These are phyloP conservation scores for Apiotrichum porosum DNA, from an alignment of 1,284 basidiomycete genomes.

Conservation along the genomic window DNA sequence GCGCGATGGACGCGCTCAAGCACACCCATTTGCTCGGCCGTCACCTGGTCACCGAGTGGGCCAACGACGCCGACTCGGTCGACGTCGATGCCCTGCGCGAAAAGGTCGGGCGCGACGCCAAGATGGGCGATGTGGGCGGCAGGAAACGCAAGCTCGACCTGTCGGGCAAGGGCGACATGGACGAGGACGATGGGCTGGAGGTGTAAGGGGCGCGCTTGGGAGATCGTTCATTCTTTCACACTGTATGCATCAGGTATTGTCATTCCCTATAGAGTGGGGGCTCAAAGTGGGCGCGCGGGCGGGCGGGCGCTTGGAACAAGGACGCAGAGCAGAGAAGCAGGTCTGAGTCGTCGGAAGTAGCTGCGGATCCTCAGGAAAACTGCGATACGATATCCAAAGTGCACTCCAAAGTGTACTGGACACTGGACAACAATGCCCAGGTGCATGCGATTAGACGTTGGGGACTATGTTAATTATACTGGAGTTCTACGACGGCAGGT, in stretches of 20 bases:
- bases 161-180: slow-evolving; percentile 15
- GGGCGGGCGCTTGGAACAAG: too few species aligned
- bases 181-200: slow-evolving; percentile 35
- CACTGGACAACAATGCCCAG: too few species aligned
- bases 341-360: too few species aligned
- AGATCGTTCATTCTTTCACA: neutral
- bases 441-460: too few species aligned
- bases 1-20: slow-evolving; percentile 72
- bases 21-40: slow-evolving; percentile 95
- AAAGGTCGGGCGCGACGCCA: slow-evolving; percentile 56
- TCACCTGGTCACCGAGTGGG: slow-evolving; percentile 92
- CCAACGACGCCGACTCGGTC: slow-evolving; percentile 60
- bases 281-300: too few species aligned
- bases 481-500: too few species aligned
- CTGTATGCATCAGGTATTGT: slow-evolving; percentile 5
- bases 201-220: slow-evolving; percentile 6
- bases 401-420: too few species aligned
- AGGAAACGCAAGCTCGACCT: slow-evolving; percentile 44
- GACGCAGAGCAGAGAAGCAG: too few species aligned
- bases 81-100: slow-evolving; percentile 67
- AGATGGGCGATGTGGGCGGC: slow-evolving; percentile 28
- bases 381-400: too few species aligned
- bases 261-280: neutral
- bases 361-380: too few species aligned
- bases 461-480: too few species aligned